Evolutionary conservation across 306 rosid genomes (phyloP).

Genomic region (Cucumis sativus): DNA sequence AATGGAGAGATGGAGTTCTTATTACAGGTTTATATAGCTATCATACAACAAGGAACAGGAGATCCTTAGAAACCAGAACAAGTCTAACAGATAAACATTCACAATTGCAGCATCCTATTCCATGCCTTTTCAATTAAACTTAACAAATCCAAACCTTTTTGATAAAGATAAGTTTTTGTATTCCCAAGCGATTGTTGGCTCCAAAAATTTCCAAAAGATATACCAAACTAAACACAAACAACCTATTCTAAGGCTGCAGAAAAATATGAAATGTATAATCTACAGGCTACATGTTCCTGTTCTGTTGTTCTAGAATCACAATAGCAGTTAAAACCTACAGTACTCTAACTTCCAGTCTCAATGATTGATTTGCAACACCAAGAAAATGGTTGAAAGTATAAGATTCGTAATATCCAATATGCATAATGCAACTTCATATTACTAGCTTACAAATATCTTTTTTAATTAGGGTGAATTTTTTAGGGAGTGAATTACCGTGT

Average conservation of each 20-base stretch:
- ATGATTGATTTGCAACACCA: neutral
- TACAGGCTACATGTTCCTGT: neutral
- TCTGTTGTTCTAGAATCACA: neutral
- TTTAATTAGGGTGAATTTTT: neutral
- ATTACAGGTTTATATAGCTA: neutral
- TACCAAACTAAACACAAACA: neutral
- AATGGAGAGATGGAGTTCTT: neutral
- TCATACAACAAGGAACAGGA: neutral
- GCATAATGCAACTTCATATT: neutral
- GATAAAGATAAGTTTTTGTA: neutral
- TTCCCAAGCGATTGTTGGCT: neutral
- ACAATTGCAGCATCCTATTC: too few relatives aligned
- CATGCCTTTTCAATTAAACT: neutral
- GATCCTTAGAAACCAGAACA: neutral
- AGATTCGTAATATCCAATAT: neutral
- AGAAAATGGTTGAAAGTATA: neutral
- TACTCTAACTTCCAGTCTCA: neutral
- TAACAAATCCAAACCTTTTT: neutral
- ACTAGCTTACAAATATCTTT: neutral
- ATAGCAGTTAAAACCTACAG: neutral
- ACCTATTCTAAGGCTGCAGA: neutral
- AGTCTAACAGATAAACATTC: neutral
- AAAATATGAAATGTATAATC: neutral
- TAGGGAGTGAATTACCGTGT: conserved; percentile 36
- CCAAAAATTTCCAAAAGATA: neutral